Base-by-base conservation (phyloP, 108 stramenopile species). In the Cyclotella distinguenda region DNA sequence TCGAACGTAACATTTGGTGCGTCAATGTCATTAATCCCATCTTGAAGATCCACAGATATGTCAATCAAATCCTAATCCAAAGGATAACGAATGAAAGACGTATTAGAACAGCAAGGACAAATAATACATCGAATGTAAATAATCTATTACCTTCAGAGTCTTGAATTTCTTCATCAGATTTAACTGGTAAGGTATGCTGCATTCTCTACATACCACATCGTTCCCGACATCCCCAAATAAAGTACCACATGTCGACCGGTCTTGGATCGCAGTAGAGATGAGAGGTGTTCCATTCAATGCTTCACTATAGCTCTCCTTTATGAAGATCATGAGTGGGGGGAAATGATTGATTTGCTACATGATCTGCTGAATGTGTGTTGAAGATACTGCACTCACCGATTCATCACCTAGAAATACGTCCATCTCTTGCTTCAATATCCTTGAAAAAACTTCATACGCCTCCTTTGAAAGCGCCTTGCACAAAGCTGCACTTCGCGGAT, bases 391-490 rank as follows among this genome's bases (percentile, higher is more conserved):
- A n/a, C n/a, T n/a, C n/a, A n/a, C n/a, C n/a, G 18, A 48, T 45
- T 57, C 68, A 39, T 68, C 38, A 5, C 27, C 16, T 45, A 60
- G 11, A 21, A 70, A 71, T 35, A 45, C 52, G 19, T 19, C 18
- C 16, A 62, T 65, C 49, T 86, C 86, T 35, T 56, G 48, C 4
- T 27, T 3, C 7, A 91, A 22, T 22, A 87, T 59, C 0, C 49
- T 49, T 9, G 68, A 26, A 21, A 80, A 70, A 2, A 67, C 59
- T 12, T 82, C 69, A 53, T 74, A 93, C 0, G 77, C 23, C 15
- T 64, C 46, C 33, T 39, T 21, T 44, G 85, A 73, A 2, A 93
- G 59, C 15, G 90, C 49, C 70, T 93, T 93, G 27, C 88, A 83
- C 21, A 39, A 36, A 27, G 81, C 57, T 34, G 83, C 84, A n/a